Conservation (phyloP, 2,329 filamentous ascomycete species). For the Penicillium vulpinum region DNA sequence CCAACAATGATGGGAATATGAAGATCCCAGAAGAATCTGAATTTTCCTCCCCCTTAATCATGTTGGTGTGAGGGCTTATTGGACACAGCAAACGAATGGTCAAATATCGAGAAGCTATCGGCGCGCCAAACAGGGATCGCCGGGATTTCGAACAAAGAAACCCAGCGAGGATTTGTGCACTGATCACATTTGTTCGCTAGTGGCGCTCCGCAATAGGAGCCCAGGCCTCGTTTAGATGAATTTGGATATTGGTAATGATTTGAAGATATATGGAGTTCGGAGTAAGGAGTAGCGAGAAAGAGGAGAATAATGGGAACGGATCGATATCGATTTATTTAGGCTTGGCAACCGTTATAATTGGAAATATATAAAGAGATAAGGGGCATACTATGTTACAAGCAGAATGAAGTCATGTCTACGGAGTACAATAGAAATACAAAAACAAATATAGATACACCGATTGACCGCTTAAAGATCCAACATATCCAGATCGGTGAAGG, state of each 20-base stretch:
- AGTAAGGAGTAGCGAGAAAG: neutral
- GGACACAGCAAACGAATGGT: neutral
- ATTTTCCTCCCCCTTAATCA: neutral
- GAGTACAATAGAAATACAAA: neutral
- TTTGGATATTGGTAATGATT: neutral
- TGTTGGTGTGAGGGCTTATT: neutral
- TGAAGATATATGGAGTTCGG: neutral
- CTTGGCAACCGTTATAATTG: neutral
- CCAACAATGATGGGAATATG: neutral
- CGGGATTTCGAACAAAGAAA: slow-evolving; percentile 13
- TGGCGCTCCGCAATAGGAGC: neutral
- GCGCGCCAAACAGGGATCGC: slow-evolving; percentile 1
- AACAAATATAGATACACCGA: neutral
- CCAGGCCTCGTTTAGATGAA: neutral
- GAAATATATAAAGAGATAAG: neutral
- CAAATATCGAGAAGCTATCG: neutral
- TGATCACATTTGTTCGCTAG: slow-evolving; percentile 1
- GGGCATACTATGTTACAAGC: neutral
- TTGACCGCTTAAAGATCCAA: neutral
- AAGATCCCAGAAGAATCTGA: neutral
- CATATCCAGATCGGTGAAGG: neutral
- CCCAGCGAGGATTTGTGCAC: neutral
- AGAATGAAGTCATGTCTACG: neutral
- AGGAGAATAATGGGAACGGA: neutral
- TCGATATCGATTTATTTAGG: neutral